Evolutionary conservation across 805 yeast genomes (phyloP).

Genomic region (Tetrapisispora fleetii): DNA sequence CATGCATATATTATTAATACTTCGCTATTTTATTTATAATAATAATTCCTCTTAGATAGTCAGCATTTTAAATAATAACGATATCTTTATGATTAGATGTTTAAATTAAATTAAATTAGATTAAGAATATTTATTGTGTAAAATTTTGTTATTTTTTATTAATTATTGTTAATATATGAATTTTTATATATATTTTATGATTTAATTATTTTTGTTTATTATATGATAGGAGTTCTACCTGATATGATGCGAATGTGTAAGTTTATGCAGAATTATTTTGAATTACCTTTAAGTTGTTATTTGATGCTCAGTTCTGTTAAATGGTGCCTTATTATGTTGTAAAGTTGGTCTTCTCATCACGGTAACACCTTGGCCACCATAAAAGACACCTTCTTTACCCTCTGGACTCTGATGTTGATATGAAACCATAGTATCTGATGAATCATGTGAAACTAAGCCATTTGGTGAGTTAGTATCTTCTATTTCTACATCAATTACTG

Average conservation of each 20-base stretch:
- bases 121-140: no score
- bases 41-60: no score
- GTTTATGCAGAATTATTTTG: not conserved
- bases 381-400: not conserved
- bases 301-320: not conserved
- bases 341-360: conserved; percentile 1
- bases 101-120: no score
- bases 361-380: conserved; percentile 3
- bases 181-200: no score
- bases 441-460: not conserved
- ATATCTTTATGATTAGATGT: no score
- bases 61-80: no score
- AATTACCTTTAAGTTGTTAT: not conserved
- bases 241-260: not conserved
- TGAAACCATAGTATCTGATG: not conserved
- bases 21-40: not conserved
- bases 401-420: not conserved
- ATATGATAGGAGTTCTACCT: not conserved
- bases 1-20: not conserved
- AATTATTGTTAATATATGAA: no score
- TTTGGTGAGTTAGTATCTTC: not conserved
- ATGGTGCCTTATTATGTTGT: not conserved
- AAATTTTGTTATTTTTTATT: no score
- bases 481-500: not conserved
- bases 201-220: no score